Evolutionary conservation across 2,329 filamentous ascomycete genomes (phyloP).

Genomic region (Cercospora sp.): DNA sequence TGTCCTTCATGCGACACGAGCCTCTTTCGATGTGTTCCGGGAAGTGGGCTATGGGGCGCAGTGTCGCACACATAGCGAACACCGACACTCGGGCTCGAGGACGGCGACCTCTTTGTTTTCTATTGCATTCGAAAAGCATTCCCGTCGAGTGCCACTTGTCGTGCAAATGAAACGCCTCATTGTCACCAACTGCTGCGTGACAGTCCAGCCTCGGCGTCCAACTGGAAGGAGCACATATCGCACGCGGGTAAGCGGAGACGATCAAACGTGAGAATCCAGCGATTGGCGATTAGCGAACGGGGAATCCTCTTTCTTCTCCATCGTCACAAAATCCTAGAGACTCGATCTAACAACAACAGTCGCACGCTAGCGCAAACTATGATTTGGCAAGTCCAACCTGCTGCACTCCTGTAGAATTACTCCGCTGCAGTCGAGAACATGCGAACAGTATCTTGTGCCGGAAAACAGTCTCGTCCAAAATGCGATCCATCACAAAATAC

Average conservation of each 20-base stretch:
- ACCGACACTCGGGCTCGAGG: background rate
- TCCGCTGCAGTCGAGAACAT: background rate
- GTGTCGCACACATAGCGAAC: background rate
- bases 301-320: background rate
- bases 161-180: conserved; percentile 5
- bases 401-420: background rate
- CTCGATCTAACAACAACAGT: background rate
- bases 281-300: conserved; percentile 1
- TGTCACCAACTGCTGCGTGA: background rate
- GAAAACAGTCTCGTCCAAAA: background rate
- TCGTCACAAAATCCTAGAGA: background rate
- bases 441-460: background rate
- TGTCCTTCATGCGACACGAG: conserved; percentile 1
- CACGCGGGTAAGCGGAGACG: background rate
- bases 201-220: background rate
- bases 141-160: conserved; percentile 1
- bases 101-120: background rate
- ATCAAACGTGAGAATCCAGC: background rate
- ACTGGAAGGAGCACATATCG: background rate
- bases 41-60: background rate
- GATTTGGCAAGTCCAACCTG: background rate
- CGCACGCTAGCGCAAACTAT: background rate
- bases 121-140: background rate
- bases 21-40: conserved; percentile 3
- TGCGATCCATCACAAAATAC: background rate